A percentile compares a stretch with the other conserved stretches of the same genome.
Evolutionary conservation across 2,329 filamentous ascomycete genomes (phyloP).

Genomic region (Hymenoscyphus albidus): DNA sequence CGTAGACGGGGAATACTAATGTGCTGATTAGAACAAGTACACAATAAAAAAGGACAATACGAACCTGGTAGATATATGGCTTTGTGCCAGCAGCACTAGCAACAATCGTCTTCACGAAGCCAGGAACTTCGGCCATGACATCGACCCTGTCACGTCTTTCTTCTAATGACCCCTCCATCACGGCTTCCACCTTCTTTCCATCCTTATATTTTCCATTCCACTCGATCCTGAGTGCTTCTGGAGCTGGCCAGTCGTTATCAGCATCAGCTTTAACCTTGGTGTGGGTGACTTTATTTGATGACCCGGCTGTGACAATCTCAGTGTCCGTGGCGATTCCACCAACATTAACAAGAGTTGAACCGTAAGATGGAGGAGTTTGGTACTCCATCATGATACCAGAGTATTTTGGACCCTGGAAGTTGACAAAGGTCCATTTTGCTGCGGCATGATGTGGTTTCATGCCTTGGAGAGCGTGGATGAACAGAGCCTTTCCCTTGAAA

Average conservation of each 20-base stretch:
- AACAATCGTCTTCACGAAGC: slow-evolving; percentile 92
- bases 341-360: slow-evolving; percentile 75
- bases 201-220: slow-evolving; percentile 80
- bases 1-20: slow-evolving; percentile 65
- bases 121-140: slow-evolving; percentile 94
- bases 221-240: slow-evolving; percentile 66
- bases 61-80: slow-evolving; percentile 95
- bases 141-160: slow-evolving; percentile 77
- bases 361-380: slow-evolving; percentile 90
- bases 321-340: slow-evolving; percentile 78
- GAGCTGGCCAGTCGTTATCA: slow-evolving; percentile 86
- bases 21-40: slow-evolving; percentile 25
- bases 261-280: slow-evolving; percentile 65
- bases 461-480: slow-evolving; percentile 83
- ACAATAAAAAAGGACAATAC: slow-evolving; percentile 25
- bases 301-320: slow-evolving; percentile 71
- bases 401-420: slow-evolving; percentile 84
- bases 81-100: slow-evolving; percentile 84
- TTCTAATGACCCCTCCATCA: slow-evolving; percentile 65
- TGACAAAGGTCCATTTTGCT: slow-evolving; percentile 85
- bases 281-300: slow-evolving; percentile 63
- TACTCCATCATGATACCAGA: slow-evolving; percentile 95
- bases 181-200: slow-evolving; percentile 66
- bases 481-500: slow-evolving; percentile 75
- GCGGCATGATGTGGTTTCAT: slow-evolving; percentile 99